phyloP scores from a whole-genome alignment of 805 yeast genomes.

The Candida ascalaphidarum region DNA sequence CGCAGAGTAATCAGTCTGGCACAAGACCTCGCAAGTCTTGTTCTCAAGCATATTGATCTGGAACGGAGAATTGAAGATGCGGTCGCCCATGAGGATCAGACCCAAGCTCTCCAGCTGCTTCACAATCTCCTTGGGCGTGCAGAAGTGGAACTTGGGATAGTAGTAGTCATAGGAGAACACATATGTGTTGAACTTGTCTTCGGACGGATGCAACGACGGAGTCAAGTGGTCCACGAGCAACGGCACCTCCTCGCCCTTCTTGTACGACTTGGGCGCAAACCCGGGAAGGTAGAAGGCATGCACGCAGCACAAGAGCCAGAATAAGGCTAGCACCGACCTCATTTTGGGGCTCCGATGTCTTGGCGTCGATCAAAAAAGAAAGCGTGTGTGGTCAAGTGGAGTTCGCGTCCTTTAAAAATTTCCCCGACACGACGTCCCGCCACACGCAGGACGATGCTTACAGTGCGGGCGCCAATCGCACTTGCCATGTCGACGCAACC shows the following conservation, averaged over 20 bases:
- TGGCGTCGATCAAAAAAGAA: no score
- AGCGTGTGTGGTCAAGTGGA: no score
- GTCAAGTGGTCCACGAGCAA: constrained; percentile 85
- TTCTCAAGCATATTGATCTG: constrained; percentile 70
- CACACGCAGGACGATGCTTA: no score
- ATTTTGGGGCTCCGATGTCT: no score
- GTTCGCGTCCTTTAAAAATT: no score
- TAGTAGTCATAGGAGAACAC: constrained; percentile 79
- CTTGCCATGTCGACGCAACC: no score
- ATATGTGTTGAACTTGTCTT: constrained; percentile 34
- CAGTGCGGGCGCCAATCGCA: no score
- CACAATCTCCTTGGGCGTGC: constrained; percentile 62
- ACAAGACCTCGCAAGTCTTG: constrained; percentile 58
- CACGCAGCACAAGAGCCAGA: no score
- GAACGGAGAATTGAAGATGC: constrained; percentile 90
- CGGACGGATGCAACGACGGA: constrained; percentile 46
- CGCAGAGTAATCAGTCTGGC: constrained; percentile 51
- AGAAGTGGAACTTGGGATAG: constrained; percentile 74
- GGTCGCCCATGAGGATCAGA: constrained; percentile 88
- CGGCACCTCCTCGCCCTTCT: constrained; percentile 63
- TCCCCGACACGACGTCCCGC: no score
- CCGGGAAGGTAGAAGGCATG: constrained; percentile 87
- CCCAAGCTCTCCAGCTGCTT: constrained; percentile 89
- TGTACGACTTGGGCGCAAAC: constrained; percentile 88
- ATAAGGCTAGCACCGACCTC: no score